These are phyloP conservation scores for Lagenidium sp. DNA, from an alignment of 352 stramenopile genomes.

Conservation along the genomic window DNA sequence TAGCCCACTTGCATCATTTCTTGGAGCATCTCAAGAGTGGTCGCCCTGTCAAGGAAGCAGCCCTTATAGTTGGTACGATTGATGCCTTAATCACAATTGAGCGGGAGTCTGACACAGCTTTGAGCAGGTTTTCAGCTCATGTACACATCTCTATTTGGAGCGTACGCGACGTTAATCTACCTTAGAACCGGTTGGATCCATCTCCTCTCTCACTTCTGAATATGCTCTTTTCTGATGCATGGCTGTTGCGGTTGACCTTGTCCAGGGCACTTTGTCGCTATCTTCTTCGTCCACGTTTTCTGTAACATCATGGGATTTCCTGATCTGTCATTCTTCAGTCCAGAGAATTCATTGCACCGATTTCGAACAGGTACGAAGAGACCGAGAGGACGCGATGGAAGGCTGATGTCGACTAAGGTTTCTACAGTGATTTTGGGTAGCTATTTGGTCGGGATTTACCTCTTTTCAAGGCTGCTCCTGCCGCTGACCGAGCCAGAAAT, in stretches of 20 bases:
- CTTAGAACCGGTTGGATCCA: constrained; percentile 67
- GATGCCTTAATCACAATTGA: not conserved
- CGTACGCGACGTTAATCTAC: constrained; percentile 92
- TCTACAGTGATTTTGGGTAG: constrained; percentile 56
- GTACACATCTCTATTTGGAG: constrained; percentile 95
- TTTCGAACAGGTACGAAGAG: constrained; percentile 53
- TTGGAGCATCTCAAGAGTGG: constrained; percentile 73
- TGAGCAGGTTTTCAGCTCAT: constrained; percentile 85
- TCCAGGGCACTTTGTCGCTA: constrained; percentile 77
- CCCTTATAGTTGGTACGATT: constrained; percentile 64
- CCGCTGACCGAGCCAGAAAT: constrained; percentile 70
- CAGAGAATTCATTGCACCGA: constrained; percentile 58
- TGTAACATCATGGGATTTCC: constrained; percentile 96
- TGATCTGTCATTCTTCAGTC: constrained; percentile 77
- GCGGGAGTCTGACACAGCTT: not conserved
- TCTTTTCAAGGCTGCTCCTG: constrained; percentile 65
- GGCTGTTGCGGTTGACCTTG: not conserved
- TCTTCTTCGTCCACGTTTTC: constrained; percentile 89
- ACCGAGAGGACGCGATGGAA: too few relatives aligned
- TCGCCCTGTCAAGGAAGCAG: constrained; percentile 52
- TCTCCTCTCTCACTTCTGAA: too few relatives aligned
- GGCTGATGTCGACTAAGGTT: too few relatives aligned
- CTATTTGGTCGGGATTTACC: constrained; percentile 82
- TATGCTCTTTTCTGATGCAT: too few relatives aligned
- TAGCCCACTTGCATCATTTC: constrained; percentile 83